Conservation (phyloP, 805 yeast species). For the Saccharomycopsis oosterbeekiorum region DNA sequence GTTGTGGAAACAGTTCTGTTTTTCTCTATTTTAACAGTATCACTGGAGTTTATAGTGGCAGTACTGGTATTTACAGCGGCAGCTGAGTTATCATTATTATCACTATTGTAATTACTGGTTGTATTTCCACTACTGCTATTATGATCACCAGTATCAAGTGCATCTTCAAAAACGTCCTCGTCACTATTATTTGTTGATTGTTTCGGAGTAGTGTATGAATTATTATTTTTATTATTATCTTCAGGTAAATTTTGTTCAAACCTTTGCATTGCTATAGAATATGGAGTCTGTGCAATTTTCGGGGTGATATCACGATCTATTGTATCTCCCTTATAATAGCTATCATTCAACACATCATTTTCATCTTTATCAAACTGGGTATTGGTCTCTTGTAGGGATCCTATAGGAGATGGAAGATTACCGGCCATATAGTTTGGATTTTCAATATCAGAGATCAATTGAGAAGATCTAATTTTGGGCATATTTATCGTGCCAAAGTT, state of each 20-base stretch:
- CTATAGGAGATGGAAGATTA: neutral
- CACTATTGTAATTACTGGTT: neutral
- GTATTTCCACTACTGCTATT: slow-evolving; percentile 5
- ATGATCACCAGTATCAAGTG: slow-evolving; percentile 9
- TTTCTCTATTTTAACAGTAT: slow-evolving; percentile 2
- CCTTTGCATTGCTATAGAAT: neutral
- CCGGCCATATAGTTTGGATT: neutral
- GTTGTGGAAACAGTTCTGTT: neutral
- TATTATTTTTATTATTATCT: neutral
- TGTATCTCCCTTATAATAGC: neutral
- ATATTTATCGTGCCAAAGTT: neutral
- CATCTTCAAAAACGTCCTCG: slow-evolving; percentile 3
- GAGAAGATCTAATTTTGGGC: neutral
- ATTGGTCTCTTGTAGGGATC: neutral
- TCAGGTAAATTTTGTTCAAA: neutral
- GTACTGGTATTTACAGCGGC: slow-evolving; percentile 11
- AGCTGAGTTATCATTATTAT: slow-evolving; percentile 9
- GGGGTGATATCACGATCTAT: neutral
- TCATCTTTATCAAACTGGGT: neutral
- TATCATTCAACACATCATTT: neutral
- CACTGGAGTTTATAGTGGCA: slow-evolving; percentile 11
- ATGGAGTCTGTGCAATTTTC: neutral
- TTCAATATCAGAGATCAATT: neutral
- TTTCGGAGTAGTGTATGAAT: neutral
- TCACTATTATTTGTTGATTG: neutral